These are phyloP conservation scores for Xylariaceae sp. DNA, from an alignment of 2,329 filamentous ascomycete species.

Conservation along the genomic window DNA sequence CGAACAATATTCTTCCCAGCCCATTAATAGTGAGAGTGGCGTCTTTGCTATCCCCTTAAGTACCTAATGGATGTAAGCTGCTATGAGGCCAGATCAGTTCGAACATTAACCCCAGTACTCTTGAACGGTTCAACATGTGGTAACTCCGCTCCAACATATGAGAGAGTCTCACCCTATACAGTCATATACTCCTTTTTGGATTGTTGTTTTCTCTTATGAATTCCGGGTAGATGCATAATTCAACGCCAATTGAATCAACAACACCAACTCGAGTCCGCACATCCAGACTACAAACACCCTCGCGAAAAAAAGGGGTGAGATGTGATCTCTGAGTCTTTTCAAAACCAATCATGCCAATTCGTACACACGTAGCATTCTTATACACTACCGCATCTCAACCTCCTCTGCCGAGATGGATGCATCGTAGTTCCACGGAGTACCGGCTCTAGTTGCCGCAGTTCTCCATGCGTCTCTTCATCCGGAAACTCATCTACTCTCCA, in stretches of 20 bases:
- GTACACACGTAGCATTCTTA: not conserved
- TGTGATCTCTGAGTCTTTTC: not conserved
- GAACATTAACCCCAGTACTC: too few relatives aligned
- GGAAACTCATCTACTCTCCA: not conserved
- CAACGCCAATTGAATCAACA: not conserved
- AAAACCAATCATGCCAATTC: not conserved
- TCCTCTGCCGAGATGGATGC: not conserved
- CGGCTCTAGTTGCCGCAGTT: slow-evolving; percentile 16
- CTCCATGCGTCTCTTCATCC: not conserved
- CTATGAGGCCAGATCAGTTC: too few relatives aligned
- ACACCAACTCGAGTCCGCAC: not conserved
- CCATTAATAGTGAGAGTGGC: too few relatives aligned
- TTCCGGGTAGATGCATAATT: too few relatives aligned
- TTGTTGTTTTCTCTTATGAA: too few relatives aligned
- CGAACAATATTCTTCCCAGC: too few relatives aligned
- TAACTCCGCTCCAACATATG: too few relatives aligned
- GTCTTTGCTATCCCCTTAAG: too few relatives aligned
- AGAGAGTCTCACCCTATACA: too few relatives aligned
- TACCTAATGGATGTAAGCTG: too few relatives aligned
- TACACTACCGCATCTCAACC: not conserved
- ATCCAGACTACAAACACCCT: not conserved
- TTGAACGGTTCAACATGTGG: too few relatives aligned
- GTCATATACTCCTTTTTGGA: too few relatives aligned
- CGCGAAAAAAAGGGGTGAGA: not conserved
- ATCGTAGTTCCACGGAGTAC: slow-evolving; percentile 8